These are phyloP conservation scores for Erodium maritimum DNA, from an alignment of 345 rosid species.

Conservation along the genomic window DNA sequence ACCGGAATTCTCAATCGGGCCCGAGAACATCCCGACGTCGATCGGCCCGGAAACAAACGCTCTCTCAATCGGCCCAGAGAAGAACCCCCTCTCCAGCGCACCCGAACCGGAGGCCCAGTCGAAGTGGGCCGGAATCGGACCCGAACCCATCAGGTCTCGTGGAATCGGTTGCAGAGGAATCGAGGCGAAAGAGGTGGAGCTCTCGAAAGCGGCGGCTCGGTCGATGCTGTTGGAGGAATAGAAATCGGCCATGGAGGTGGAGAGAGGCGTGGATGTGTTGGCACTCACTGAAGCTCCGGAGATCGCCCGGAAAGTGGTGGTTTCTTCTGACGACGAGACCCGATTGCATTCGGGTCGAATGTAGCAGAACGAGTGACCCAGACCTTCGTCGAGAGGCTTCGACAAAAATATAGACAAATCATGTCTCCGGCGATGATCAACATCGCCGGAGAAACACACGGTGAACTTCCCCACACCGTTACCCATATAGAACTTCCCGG, in stretches of 20 bases:
- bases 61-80: conserved; percentile 87
- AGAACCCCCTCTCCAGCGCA: conserved; percentile 76
- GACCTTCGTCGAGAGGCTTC: conserved; percentile 68
- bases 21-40: conserved; percentile 33
- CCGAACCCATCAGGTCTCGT: conserved; percentile 31
- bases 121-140: too few relatives aligned
- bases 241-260: conserved; percentile 65
- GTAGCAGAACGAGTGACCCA: conserved; percentile 94
- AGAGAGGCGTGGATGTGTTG: conserved; percentile 81
- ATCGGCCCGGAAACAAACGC: conserved; percentile 37
- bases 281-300: conserved; percentile 98
- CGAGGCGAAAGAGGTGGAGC: conserved; percentile 79
- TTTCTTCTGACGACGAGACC: conserved; percentile 54
- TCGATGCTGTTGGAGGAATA: conserved; percentile 49
- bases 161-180: conserved; percentile 89
- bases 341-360: conserved; percentile 62
- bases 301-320: conserved; percentile 78
- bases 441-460: conserved; percentile 60
- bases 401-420: conserved; percentile 27
- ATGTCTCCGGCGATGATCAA: conserved; percentile 25
- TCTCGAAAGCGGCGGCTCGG: conserved; percentile 82
- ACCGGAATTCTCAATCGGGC: conserved; percentile 35
- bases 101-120: conserved; percentile 44
- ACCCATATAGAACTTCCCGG: conserved; percentile 38
- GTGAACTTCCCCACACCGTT: conserved; percentile 64